Percentiles rank a stretch among this genome's conserved stretches.
Conservation (phyloP, 2,329 filamentous ascomycete species). For the Pseudogymnoascus sp. region DNA sequence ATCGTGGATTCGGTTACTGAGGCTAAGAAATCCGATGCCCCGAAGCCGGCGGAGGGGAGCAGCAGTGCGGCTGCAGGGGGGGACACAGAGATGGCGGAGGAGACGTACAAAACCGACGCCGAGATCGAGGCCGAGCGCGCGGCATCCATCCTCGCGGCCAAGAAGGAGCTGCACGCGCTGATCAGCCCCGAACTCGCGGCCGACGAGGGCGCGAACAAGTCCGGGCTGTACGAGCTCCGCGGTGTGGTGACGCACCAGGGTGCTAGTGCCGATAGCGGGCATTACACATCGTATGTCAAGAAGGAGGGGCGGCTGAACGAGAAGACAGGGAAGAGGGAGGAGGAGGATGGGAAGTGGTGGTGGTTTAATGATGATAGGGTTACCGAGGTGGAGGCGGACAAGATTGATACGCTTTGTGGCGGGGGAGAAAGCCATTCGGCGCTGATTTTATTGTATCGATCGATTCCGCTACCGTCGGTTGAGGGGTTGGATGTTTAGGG, state of each 20-base stretch:
- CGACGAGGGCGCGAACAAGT: slow-evolving; percentile 83
- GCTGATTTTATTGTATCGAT: slow-evolving; percentile 69
- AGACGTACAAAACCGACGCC: slow-evolving; percentile 77
- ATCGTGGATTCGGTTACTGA: slow-evolving; percentile 34
- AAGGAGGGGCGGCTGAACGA: slow-evolving; percentile 68
- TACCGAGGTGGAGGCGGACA: slow-evolving; percentile 79
- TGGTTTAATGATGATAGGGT: slow-evolving; percentile 99
- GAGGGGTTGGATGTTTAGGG: slow-evolving; percentile 32
- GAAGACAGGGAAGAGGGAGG: slow-evolving; percentile 65
- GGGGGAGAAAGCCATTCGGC: slow-evolving; percentile 84
- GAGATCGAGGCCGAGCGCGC: slow-evolving; percentile 82
- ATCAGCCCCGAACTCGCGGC: slow-evolving; percentile 65
- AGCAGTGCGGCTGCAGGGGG: slow-evolving; percentile 42
- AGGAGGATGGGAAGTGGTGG: slow-evolving; percentile 96
- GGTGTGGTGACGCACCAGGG: slow-evolving; percentile 95
- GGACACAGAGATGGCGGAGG: slow-evolving; percentile 59
- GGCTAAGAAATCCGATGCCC: slow-evolving; percentile 39
- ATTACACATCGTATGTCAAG: slow-evolving; percentile 98
- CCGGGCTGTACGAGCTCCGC: slow-evolving; percentile 87
- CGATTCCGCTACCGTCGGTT: slow-evolving; percentile 57
- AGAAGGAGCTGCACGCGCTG: slow-evolving; percentile 77
- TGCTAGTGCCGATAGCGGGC: slow-evolving; percentile 90
- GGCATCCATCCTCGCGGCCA: slow-evolving; percentile 65
- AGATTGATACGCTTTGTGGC: slow-evolving; percentile 82
- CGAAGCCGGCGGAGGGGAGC: slow-evolving; percentile 28